Evolutionary conservation across 2,329 filamentous ascomycete species (phyloP).

Genomic region (Scedosporium dehoogii): DNA sequence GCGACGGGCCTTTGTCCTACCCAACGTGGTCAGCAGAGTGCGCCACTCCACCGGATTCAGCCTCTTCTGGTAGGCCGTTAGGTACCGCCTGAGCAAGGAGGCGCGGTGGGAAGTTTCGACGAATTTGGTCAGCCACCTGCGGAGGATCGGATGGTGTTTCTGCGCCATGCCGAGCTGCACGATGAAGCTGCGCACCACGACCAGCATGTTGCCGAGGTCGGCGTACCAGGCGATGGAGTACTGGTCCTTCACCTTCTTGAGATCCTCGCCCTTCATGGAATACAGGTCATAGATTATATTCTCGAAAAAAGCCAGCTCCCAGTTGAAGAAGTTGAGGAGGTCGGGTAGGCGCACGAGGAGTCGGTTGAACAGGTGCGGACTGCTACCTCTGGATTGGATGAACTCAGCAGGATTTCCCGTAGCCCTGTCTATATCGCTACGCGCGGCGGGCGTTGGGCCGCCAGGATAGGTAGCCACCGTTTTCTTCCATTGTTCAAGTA

Average conservation of each 20-base stretch:
- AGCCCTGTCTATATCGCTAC: too few relatives aligned
- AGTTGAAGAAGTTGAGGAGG: conserved; percentile 8
- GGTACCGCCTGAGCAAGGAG: not conserved
- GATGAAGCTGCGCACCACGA: not conserved
- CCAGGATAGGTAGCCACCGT: too few relatives aligned
- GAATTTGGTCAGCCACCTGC: not conserved
- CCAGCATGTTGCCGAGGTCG: not conserved
- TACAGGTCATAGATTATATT: conserved; percentile 16
- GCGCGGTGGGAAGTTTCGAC: not conserved
- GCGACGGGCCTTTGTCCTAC: not conserved
- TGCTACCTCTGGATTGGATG: too few relatives aligned
- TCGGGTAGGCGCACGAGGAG: conserved; percentile 13
- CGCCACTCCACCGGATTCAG: not conserved
- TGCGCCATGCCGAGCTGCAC: not conserved
- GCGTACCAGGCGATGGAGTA: not conserved
- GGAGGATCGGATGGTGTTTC: not conserved
- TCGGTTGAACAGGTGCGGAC: conserved; percentile 5
- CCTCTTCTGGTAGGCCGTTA: not conserved
- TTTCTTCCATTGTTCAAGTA: too few relatives aligned
- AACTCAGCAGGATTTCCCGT: too few relatives aligned
- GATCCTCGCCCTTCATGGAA: not conserved
- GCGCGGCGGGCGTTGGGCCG: too few relatives aligned
- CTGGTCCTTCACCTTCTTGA: not conserved
- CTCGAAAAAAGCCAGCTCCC: conserved; percentile 13
- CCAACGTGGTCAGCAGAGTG: not conserved